Base-by-base conservation (phyloP, 1,139 yeast genomes). In the Saccharomyces hybrid region DNA sequence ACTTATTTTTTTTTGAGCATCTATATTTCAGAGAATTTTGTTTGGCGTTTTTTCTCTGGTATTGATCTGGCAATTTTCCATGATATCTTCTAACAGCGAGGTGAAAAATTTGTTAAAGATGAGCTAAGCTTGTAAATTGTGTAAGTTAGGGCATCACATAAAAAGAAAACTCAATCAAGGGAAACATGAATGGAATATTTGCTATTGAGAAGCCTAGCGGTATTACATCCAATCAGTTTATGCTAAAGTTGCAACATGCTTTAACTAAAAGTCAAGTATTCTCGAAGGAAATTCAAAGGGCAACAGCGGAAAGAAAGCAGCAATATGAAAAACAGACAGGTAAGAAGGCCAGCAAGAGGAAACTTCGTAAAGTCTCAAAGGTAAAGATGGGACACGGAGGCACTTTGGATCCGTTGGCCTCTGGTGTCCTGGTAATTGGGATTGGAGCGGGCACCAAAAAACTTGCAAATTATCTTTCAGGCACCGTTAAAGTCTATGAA, bases 331-430 rank as follows among this genome's bases (percentile, higher is more conserved):
- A 69, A 28, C 67, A 78, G 71, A 63, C 76, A 61, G 76, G 76
- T 5, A 68, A 65, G 53, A 66, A 59, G 34, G 73, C 75, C 1
- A 68, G 74, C 16, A 70, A 69, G 54, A 77, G 82, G 56, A 78
- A 78, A 53, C 74, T 78, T 34, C 72, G 78, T 49, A 73, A 76
- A 52, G 72, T 80, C n/a, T 69, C 74, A 16, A 83, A 83, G 63
- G 81, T 91, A 31, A 93, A 95, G 67, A 86, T 93, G 75, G 99
- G 99, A 1, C 99, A 95, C 70, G 99, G 99, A 6, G 99, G 99
- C 5, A 93, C 99, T 0, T 75, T 95, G 48, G 99, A 95, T 66
- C 98, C 98, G 0, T 71, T 89, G 55, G 99, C 99, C 0, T 83
- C 90, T 31, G 99, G 99, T 7, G 93, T 93, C 1, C 71, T 93